These are phyloP conservation scores for Cymbopogon flexuosus DNA, from an alignment of 202 grass and related monocot genomes.

Conservation along the genomic window DNA sequence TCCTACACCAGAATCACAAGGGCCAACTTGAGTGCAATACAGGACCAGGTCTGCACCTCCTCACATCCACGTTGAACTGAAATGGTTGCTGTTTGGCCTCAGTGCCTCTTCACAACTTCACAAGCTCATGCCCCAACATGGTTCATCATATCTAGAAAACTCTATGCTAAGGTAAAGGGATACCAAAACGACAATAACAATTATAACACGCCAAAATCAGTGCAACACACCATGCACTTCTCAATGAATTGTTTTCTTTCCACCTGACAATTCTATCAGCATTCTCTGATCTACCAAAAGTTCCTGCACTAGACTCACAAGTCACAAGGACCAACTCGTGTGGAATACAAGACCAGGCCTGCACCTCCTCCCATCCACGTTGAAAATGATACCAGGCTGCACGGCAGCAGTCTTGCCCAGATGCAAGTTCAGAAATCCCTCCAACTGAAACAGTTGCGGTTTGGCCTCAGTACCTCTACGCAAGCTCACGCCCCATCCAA, in stretches of 20 bases:
- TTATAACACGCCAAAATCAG: background rate
- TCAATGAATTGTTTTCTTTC: background rate
- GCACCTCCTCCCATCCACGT: slow-evolving; percentile 40
- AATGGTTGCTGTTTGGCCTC: slow-evolving; percentile 39
- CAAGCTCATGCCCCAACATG: slow-evolving; percentile 55
- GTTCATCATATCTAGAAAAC: slow-evolving; percentile 22
- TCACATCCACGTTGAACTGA: slow-evolving; percentile 40
- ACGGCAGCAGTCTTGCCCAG: slow-evolving; percentile 63
- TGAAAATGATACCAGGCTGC: slow-evolving; percentile 57
- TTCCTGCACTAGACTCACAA: slow-evolving; percentile 13
- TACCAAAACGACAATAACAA: background rate
- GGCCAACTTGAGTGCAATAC: slow-evolving; percentile 68
- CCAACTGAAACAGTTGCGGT: slow-evolving; percentile 47
- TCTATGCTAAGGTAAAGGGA: background rate
- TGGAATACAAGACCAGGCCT: slow-evolving; percentile 51
- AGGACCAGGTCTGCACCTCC: slow-evolving; percentile 32
- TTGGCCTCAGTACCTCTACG: slow-evolving; percentile 45
- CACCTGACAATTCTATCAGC: background rate
- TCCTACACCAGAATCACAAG: slow-evolving; percentile 34
- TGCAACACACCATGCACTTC: background rate
- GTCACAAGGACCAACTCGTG: slow-evolving; percentile 70
- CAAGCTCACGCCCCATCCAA: slow-evolving; percentile 58
- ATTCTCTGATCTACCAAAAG: slow-evolving; percentile 12
- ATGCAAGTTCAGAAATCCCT: slow-evolving; percentile 63
- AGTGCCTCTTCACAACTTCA: slow-evolving; percentile 49